phyloP scores from a whole-genome alignment of 2,329 filamentous ascomycete species.

The Alternaria burnsii region DNA sequence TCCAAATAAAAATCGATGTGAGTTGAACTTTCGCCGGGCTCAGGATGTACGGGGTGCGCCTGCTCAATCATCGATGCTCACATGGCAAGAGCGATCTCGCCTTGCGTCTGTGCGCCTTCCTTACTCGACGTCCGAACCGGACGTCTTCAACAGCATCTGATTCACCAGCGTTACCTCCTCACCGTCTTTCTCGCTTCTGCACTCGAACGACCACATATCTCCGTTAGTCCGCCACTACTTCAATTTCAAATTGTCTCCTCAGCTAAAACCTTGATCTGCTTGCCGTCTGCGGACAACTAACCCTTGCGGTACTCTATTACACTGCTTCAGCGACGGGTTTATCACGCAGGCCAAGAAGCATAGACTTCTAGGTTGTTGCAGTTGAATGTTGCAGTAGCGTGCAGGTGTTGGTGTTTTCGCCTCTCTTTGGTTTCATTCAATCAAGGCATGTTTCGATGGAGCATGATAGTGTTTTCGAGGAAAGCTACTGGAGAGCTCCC shows the following conservation, averaged over 20 bases:
- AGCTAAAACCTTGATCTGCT: conserved; percentile 2
- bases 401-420: conserved; percentile 1
- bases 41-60: not conserved
- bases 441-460: conserved; percentile 1
- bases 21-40: not conserved
- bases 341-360: conserved; percentile 6
- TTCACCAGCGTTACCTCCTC: conserved; percentile 3
- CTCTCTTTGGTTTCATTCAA: conserved; percentile 2
- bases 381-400: conserved; percentile 1
- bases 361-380: not conserved
- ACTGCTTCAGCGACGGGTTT: conserved; percentile 1
- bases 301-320: not conserved
- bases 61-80: conserved; percentile 3
- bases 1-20: conserved; percentile 1
- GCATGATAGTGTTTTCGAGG: not conserved
- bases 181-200: conserved; percentile 17
- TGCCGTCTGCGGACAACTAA: not conserved
- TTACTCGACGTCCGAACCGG: conserved; percentile 6
- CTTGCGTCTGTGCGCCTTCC: conserved; percentile 8
- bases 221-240: not conserved
- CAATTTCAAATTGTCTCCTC: not conserved
- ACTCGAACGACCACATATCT: conserved; percentile 1
- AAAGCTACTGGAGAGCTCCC: not conserved
- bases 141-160: conserved; percentile 7
- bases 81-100: not conserved